Conservation (phyloP, 495 filamentous ascomycete species). For the Penicillium goetzii region DNA sequence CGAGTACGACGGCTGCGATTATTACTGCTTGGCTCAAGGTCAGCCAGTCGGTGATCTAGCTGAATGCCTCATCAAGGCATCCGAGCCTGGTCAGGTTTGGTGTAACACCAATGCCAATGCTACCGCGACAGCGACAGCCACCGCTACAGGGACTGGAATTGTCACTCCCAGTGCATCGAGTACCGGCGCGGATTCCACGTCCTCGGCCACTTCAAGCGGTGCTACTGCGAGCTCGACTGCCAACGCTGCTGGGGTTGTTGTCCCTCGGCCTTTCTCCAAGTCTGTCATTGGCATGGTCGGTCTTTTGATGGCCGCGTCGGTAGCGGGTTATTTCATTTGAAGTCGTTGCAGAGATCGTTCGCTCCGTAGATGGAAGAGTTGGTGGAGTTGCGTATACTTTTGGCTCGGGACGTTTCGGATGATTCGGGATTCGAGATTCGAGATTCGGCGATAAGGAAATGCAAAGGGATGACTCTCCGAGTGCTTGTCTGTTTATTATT, state of each 20-base stretch:
- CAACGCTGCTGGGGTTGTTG: slow-evolving; percentile 9
- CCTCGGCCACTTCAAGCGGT: slow-evolving; percentile 21
- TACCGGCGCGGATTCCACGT: slow-evolving; percentile 16
- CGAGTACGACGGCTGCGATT: slow-evolving; percentile 47
- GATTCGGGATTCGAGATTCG: neutral
- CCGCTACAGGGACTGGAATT: slow-evolving; percentile 31
- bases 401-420: slow-evolving; percentile 1
- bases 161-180: slow-evolving; percentile 25
- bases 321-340: slow-evolving; percentile 14
- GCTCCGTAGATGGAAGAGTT: neutral
- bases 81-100: slow-evolving; percentile 37
- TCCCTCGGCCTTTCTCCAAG: slow-evolving; percentile 21
- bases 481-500: neutral
- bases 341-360: neutral
- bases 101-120: slow-evolving; percentile 42
- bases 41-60: slow-evolving; percentile 41
- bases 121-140: slow-evolving; percentile 39
- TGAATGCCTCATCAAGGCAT: slow-evolving; percentile 41
- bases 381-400: neutral
- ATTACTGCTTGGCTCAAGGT: slow-evolving; percentile 47
- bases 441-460: slow-evolving; percentile 1
- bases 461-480: neutral
- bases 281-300: slow-evolving; percentile 19
- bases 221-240: slow-evolving; percentile 23
- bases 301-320: slow-evolving; percentile 18